Percentiles rank a stretch among this genome's conserved stretches.
Conservation (phyloP, 73 alveolate genomes). For the Stentor coeruleus region DNA sequence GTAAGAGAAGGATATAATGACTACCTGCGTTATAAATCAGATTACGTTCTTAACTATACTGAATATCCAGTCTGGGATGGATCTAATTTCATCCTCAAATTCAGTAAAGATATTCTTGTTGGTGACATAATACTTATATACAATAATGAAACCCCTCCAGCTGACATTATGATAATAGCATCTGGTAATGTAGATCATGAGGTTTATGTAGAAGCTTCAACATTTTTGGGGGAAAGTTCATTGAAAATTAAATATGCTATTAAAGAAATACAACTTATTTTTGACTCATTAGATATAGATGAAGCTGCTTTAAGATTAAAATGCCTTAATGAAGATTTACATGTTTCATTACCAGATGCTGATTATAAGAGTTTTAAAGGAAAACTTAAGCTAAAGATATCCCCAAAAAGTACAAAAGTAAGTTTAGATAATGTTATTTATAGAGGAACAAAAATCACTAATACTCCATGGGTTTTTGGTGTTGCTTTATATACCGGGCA, state of each 20-base stretch:
- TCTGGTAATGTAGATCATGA: slow-evolving; percentile 49
- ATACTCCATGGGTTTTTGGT: slow-evolving; percentile 1
- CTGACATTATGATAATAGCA: slow-evolving; percentile 70
- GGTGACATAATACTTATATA: neutral
- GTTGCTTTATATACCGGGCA: neutral
- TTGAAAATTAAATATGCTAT: slow-evolving; percentile 79
- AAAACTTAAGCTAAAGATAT: neutral
- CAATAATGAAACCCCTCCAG: slow-evolving; percentile 67
- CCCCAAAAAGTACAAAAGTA: neutral
- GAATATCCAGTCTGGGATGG: neutral
- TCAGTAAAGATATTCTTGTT: slow-evolving; percentile 19
- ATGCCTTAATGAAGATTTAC: neutral
- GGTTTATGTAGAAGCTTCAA: slow-evolving; percentile 89
- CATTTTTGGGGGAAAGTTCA: slow-evolving; percentile 98
- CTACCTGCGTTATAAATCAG: slow-evolving; percentile 33
- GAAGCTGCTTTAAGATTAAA: slow-evolving; percentile 1
- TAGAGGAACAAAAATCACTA: neutral
- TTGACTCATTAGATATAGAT: neutral
- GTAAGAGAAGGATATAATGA: slow-evolving; percentile 85
- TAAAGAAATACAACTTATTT: slow-evolving; percentile 36
- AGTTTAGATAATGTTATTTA: neutral
- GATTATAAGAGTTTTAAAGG: slow-evolving; percentile 9
- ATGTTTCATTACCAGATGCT: neutral
- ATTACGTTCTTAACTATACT: neutral
- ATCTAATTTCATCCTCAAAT: neutral